These are phyloP conservation scores for Solanum tarijense DNA, from an alignment of 257 asterid genomes.

Conservation along the genomic window DNA sequence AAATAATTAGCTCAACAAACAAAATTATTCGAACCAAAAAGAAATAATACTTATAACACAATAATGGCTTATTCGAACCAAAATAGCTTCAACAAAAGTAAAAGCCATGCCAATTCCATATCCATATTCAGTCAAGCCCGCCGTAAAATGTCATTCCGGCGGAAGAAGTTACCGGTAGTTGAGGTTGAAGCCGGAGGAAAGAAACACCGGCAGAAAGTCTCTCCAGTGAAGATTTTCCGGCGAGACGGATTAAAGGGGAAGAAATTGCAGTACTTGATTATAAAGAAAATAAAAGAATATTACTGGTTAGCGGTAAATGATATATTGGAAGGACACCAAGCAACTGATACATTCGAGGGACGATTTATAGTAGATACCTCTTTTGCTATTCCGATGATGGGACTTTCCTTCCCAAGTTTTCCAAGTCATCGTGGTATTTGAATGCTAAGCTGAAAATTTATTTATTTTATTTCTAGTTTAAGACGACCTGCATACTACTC, in stretches of 20 bases:
- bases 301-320: conserved; percentile 30
- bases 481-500: no score
- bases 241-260: conserved; percentile 34
- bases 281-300: conserved; percentile 33
- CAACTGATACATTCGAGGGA: conserved; percentile 39
- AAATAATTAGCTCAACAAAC: not conserved
- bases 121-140: conserved; percentile 3
- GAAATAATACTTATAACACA: not conserved
- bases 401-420: conserved; percentile 24
- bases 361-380: conserved; percentile 44
- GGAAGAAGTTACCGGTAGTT: conserved; percentile 29
- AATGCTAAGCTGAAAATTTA: not conserved
- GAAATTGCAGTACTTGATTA: conserved; percentile 19
- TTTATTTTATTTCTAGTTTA: no score
- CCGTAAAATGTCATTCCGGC: conserved; percentile 21
- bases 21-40: not conserved
- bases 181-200: conserved; percentile 35
- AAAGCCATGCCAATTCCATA: not conserved
- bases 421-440: not conserved
- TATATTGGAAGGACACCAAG: conserved; percentile 20
- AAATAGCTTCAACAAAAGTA: not conserved
- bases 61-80: conserved; percentile 23
- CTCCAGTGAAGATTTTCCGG: conserved; percentile 24
- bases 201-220: conserved; percentile 32
- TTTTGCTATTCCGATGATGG: conserved; percentile 65